Evolutionary conservation across 1,284 basidiomycete species (phyloP).

Genomic region (Cutaneotrichosporon cavernicola): DNA sequence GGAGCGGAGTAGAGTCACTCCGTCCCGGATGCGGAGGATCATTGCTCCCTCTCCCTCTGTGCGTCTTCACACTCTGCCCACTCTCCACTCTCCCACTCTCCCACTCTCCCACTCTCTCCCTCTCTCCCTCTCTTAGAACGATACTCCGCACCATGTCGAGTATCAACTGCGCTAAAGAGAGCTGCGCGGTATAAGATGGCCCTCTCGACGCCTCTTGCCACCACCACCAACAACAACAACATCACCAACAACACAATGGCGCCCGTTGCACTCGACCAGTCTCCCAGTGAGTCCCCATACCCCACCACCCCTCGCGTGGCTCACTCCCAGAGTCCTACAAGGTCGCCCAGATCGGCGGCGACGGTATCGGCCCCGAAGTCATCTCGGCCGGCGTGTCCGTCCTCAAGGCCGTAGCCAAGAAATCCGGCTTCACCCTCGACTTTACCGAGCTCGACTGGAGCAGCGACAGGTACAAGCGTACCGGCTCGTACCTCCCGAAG

Average conservation of each 20-base stretch:
- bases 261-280: neutral
- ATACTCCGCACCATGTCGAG: too few relatives aligned
- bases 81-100: neutral
- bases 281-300: neutral
- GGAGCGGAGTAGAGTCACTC: conserved; percentile 1
- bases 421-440: conserved; percentile 18
- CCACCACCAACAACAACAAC: neutral
- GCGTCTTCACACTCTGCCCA: too few relatives aligned
- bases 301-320: neutral
- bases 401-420: conserved; percentile 33
- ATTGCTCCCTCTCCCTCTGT: neutral
- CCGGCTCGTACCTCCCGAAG: conserved; percentile 57
- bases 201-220: neutral
- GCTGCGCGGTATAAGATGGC: neutral
- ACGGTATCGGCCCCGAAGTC: conserved; percentile 60
- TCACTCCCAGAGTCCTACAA: neutral
- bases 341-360: conserved; percentile 62
- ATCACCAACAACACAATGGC: neutral
- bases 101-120: neutral
- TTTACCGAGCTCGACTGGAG: conserved; percentile 51
- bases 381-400: conserved; percentile 54
- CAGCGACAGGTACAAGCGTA: conserved; percentile 41
- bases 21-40: neutral
- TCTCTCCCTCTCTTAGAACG: neutral
- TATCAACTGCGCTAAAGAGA: too few relatives aligned